Percentiles rank a stretch among this genome's conserved stretches.
phyloP scores from a whole-genome alignment of 176 grass and related monocot genomes.

The Puya raimondii region DNA sequence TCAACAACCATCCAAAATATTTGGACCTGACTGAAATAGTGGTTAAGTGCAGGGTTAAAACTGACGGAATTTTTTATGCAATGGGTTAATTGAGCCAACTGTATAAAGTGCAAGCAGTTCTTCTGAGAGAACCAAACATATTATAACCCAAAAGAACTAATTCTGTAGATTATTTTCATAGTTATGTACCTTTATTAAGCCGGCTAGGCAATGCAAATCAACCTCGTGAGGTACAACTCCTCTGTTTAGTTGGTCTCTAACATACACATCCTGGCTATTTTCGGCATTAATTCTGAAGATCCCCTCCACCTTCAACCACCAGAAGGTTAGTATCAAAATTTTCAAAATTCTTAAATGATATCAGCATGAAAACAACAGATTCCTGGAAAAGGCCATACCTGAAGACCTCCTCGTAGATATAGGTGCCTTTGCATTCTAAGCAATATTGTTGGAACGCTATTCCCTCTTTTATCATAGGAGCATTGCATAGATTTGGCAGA shows the following conservation, averaged over 20 bases:
- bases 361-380: background rate
- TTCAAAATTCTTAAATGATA: background rate
- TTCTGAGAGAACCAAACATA: no score
- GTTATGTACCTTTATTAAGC: conserved; percentile 76
- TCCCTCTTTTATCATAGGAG: conserved; percentile 74
- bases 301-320: conserved; percentile 69
- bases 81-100: no score
- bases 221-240: conserved; percentile 66
- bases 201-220: conserved; percentile 83
- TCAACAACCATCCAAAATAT: no score
- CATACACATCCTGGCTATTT: conserved; percentile 62
- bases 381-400: conserved; percentile 34
- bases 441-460: conserved; percentile 80
- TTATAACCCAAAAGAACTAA: background rate
- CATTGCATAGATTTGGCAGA: conserved; percentile 90
- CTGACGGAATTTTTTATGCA: no score
- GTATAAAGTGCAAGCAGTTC: no score
- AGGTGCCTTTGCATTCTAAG: conserved; percentile 69
- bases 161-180: background rate
- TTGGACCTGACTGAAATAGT: no score
- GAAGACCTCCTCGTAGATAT: conserved; percentile 60
- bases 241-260: conserved; percentile 69
- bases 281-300: conserved; percentile 95
- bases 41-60: no score
- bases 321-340: conserved; percentile 5